A percentile compares a stretch with the other conserved stretches of the same genome.
These are phyloP conservation scores for Porogramme epimiltina DNA, from an alignment of 1,284 basidiomycete species.

Conservation along the genomic window DNA sequence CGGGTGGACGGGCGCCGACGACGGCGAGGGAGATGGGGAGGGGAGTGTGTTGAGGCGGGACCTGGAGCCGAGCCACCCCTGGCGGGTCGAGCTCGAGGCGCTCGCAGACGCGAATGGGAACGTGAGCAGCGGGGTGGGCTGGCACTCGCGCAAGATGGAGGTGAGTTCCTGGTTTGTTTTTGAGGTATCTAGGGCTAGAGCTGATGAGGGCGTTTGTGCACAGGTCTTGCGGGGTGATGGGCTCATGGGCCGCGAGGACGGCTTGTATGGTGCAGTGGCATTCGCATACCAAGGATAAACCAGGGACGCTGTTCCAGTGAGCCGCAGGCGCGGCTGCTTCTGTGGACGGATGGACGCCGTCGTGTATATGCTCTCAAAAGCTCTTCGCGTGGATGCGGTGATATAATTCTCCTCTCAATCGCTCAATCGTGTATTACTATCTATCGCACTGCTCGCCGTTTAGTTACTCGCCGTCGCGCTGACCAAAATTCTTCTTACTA, in stretches of 20 bases:
- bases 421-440: too few relatives aligned
- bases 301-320: too few relatives aligned
- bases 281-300: constrained; percentile 85
- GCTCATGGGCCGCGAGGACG: constrained; percentile 90
- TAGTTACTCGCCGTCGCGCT: too few relatives aligned
- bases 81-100: constrained; percentile 67
- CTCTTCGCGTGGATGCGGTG: too few relatives aligned
- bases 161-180: constrained; percentile 45
- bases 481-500: too few relatives aligned
- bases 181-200: constrained; percentile 6
- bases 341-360: too few relatives aligned
- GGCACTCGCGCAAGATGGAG: constrained; percentile 98
- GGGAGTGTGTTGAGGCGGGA: constrained; percentile 54
- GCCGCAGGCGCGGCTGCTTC: too few relatives aligned
- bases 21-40: constrained; percentile 21
- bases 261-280: constrained; percentile 90
- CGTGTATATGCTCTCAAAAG: too few relatives aligned
- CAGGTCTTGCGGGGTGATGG: constrained; percentile 85
- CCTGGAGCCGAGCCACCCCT: constrained; percentile 62
- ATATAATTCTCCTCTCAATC: too few relatives aligned
- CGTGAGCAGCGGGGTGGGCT: constrained; percentile 88
- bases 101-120: constrained; percentile 86
- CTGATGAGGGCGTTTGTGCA: constrained; percentile 12
- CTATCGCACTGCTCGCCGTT: too few relatives aligned
- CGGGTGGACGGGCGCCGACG: constrained; percentile 62